Evolutionary conservation across 108 stramenopile species (phyloP).

Genomic region (Stephanodiscus triporus): DNA sequence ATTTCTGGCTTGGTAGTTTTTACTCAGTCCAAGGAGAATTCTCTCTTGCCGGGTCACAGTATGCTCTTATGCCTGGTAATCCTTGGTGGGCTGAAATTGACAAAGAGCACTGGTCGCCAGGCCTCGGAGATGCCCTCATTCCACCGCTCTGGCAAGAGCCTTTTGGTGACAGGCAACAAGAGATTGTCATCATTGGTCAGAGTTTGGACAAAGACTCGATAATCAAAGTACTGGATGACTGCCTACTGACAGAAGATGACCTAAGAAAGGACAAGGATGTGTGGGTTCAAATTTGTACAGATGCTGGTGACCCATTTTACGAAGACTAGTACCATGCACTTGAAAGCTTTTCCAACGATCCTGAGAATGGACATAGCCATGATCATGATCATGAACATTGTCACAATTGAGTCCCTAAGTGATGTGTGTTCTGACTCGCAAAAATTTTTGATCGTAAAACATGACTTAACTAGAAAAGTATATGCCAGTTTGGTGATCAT

Average conservation of each 20-base stretch:
- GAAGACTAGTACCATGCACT: conserved; percentile 52
- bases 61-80: conserved; percentile 45
- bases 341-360: conserved; percentile 3
- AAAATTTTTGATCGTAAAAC: too few relatives aligned
- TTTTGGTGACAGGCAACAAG: conserved; percentile 79
- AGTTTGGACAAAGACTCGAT: conserved; percentile 51
- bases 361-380: conserved; percentile 13
- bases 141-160: conserved; percentile 49
- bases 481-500: too few relatives aligned
- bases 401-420: conserved; percentile 11
- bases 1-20: conserved; percentile 63
- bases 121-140: conserved; percentile 25
- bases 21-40: conserved; percentile 58
- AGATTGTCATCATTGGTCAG: conserved; percentile 86
- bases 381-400: conserved; percentile 23
- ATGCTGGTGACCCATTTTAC: conserved; percentile 59
- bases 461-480: too few relatives aligned
- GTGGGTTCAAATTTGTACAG: conserved; percentile 42
- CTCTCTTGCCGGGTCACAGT: conserved; percentile 74
- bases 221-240: conserved; percentile 54
- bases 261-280: conserved; percentile 45
- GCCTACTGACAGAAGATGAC: conserved; percentile 70
- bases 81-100: conserved; percentile 68
- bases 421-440: background rate
- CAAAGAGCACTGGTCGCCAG: conserved; percentile 54